These are phyloP conservation scores for Radiomyces spectabilis DNA, from an alignment of 192 early-diverging fungal species.

Conservation along the genomic window DNA sequence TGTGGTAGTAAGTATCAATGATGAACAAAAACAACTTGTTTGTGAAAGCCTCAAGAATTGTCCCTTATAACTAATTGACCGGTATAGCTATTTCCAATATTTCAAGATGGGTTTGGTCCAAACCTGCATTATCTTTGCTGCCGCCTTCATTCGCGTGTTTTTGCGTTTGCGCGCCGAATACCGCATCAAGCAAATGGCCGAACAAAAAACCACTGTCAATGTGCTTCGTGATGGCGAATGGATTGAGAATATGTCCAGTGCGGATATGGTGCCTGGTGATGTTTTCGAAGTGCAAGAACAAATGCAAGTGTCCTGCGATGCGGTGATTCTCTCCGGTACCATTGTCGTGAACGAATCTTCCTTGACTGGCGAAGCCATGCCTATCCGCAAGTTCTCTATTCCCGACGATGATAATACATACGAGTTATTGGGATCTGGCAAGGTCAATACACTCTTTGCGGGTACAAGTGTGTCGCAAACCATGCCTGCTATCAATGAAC, in stretches of 20 bases:
- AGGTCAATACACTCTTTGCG: constrained; percentile 57
- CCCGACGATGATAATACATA: constrained; percentile 41
- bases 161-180: constrained; percentile 44
- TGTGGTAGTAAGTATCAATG: constrained; percentile 41
- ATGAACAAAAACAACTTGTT: too few relatives aligned
- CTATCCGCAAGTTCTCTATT: constrained; percentile 68
- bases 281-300: constrained; percentile 40
- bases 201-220: constrained; percentile 34
- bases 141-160: constrained; percentile 51
- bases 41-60: too few relatives aligned
- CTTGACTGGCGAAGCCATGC: constrained; percentile 75
- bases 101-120: constrained; percentile 54
- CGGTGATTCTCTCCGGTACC: constrained; percentile 58
- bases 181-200: constrained; percentile 52
- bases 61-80: too few relatives aligned
- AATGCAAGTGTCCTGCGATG: constrained; percentile 57
- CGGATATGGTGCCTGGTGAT: constrained; percentile 64
- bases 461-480: constrained; percentile 64
- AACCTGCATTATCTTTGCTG: constrained; percentile 43
- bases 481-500: constrained; percentile 10
- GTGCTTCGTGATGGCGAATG: constrained; percentile 57
- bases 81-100: constrained; percentile 49
- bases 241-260: constrained; percentile 35
- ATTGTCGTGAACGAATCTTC: constrained; percentile 69
- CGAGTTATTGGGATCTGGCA: constrained; percentile 31